phyloP scores from a whole-genome alignment of 2,329 filamentous ascomycete species.

The Didymosphaeria variabile region DNA sequence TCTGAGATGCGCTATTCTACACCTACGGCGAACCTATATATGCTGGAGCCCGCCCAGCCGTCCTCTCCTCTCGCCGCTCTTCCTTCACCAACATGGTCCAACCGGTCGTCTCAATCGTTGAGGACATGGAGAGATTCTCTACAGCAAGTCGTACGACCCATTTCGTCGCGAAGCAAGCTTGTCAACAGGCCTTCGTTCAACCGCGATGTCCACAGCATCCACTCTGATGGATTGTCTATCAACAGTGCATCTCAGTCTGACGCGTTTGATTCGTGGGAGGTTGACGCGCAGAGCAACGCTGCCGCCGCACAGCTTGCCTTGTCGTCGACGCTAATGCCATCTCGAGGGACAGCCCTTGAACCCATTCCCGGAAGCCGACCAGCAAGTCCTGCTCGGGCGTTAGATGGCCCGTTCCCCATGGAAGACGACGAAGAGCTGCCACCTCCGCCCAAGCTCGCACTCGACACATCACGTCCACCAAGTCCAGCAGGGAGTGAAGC shows the following conservation, averaged over 20 bases:
- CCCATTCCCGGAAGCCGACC: conserved; percentile 75
- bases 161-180: conserved; percentile 48
- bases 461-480: conserved; percentile 46
- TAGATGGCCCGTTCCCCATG: conserved; percentile 61
- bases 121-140: conserved; percentile 49
- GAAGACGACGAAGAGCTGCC: conserved; percentile 38
- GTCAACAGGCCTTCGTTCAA: conserved; percentile 43
- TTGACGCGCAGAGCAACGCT: conserved; percentile 70
- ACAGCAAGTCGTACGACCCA: conserved; percentile 49
- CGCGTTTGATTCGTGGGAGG: conserved; percentile 79
- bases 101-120: conserved; percentile 46
- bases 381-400: conserved; percentile 68
- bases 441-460: conserved; percentile 44
- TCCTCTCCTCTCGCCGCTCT: conserved; percentile 40
- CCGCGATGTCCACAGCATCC: conserved; percentile 44
- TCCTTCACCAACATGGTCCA: conserved; percentile 48
- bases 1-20: conserved; percentile 42
- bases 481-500: conserved; percentile 63
- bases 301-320: conserved; percentile 38
- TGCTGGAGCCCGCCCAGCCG: conserved; percentile 33
- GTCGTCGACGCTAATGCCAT: conserved; percentile 31
- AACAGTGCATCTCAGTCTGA: conserved; percentile 58
- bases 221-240: conserved; percentile 45
- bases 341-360: conserved; percentile 67
- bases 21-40: conserved; percentile 35